Evolutionary conservation across 176 grass and related monocot genomes (phyloP).

Genomic region (Oryza rufipogon): DNA sequence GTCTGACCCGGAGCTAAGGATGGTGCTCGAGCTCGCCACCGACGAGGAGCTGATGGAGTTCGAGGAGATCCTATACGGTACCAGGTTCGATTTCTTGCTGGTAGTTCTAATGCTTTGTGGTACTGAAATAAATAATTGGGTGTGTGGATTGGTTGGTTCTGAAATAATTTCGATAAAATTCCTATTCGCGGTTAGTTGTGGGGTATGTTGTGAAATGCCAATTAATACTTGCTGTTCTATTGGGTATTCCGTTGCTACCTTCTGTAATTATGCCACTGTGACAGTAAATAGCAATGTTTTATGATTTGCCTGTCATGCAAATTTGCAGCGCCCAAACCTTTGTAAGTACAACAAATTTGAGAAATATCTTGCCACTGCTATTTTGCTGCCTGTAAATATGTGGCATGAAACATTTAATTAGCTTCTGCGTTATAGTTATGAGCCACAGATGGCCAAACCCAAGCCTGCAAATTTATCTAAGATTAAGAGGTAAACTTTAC

Average conservation of each 20-base stretch:
- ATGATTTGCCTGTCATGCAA: slow-evolving; percentile 16
- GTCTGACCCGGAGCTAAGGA: slow-evolving; percentile 84
- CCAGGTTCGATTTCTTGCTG: slow-evolving; percentile 57
- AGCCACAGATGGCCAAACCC: background rate
- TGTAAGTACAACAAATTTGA: background rate
- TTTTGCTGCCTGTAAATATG: background rate
- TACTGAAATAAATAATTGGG: background rate
- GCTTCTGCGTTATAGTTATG: slow-evolving; percentile 4
- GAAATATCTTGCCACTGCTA: background rate
- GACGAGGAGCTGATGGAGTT: slow-evolving; percentile 81
- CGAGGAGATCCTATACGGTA: slow-evolving; percentile 81
- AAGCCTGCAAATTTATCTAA: slow-evolving; percentile 2
- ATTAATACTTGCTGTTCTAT: slow-evolving; percentile 12
- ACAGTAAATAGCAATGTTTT: background rate
- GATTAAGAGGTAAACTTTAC: background rate
- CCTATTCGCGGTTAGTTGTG: background rate
- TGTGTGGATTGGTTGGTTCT: background rate
- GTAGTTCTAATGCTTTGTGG: slow-evolving; percentile 7
- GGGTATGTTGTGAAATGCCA: background rate
- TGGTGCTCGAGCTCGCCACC: slow-evolving; percentile 86
- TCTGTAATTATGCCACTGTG: background rate
- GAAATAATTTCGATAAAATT: background rate
- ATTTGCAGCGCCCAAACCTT: background rate
- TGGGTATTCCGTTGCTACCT: background rate
- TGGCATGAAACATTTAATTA: background rate